Evolutionary conservation across 2,329 filamentous ascomycete genomes (phyloP).

Genomic region (Colletotrichum lindemuthianum): DNA sequence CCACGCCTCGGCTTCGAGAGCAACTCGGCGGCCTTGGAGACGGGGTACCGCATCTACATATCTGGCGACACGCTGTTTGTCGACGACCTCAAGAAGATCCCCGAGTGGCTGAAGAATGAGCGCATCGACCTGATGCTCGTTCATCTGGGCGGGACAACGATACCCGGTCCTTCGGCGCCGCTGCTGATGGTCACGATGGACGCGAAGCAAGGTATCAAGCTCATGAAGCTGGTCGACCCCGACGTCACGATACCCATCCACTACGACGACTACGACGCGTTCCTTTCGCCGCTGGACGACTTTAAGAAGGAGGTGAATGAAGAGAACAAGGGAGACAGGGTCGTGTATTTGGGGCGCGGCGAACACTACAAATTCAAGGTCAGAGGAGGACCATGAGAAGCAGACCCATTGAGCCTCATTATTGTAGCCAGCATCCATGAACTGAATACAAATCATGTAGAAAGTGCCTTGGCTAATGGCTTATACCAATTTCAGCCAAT

Average conservation of each 20-base stretch:
- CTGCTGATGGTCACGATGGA: slow-evolving; percentile 77
- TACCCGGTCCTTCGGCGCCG: slow-evolving; percentile 67
- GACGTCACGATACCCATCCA: slow-evolving; percentile 66
- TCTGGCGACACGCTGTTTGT: slow-evolving; percentile 73
- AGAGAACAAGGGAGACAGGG: slow-evolving; percentile 60
- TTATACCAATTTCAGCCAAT: neutral
- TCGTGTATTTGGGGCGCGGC: slow-evolving; percentile 69
- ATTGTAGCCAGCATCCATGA: slow-evolving; percentile 1
- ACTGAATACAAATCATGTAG: too few relatives aligned
- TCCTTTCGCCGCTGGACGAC: slow-evolving; percentile 58
- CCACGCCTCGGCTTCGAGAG: slow-evolving; percentile 4
- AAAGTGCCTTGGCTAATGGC: neutral
- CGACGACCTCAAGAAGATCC: slow-evolving; percentile 70
- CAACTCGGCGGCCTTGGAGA: slow-evolving; percentile 46
- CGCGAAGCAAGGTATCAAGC: slow-evolving; percentile 63
- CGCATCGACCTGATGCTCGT: slow-evolving; percentile 74
- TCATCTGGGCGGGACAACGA: slow-evolving; percentile 73
- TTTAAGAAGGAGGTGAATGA: slow-evolving; percentile 64
- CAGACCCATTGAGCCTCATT: too few relatives aligned
- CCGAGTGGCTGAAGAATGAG: slow-evolving; percentile 60
- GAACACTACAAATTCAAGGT: slow-evolving; percentile 66
- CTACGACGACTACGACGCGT: slow-evolving; percentile 72
- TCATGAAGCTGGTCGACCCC: slow-evolving; percentile 68
- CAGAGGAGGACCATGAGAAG: slow-evolving; percentile 2
- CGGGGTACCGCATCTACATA: slow-evolving; percentile 71